Evolutionary conservation across 208 protist species (phyloP).

Genomic region (Leishmania mexicana): DNA sequence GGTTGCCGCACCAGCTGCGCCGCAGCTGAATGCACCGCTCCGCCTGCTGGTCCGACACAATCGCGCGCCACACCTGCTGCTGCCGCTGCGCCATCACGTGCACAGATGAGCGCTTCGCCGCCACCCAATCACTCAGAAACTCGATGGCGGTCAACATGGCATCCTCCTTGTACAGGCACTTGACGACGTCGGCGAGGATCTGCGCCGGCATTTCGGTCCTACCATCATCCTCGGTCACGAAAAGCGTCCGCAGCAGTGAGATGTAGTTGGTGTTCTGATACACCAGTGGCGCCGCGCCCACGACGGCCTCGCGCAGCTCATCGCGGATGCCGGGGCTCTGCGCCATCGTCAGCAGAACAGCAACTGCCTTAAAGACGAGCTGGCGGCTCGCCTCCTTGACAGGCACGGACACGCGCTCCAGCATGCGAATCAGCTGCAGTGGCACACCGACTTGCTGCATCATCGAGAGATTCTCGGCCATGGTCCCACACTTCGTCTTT

Average conservation of each 20-base stretch:
- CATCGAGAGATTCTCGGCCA: constrained; percentile 54
- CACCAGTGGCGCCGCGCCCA: constrained; percentile 32
- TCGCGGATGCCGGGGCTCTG: constrained; percentile 13
- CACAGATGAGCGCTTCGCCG: constrained; percentile 2
- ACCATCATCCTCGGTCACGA: constrained; percentile 15
- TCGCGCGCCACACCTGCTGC: constrained; percentile 24
- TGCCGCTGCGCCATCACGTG: constrained; percentile 26
- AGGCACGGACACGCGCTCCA: constrained; percentile 38
- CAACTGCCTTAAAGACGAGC: constrained; percentile 25
- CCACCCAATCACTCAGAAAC: constrained; percentile 43
- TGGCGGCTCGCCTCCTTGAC: constrained; percentile 21
- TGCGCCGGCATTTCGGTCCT: constrained; percentile 14
- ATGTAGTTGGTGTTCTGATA: constrained; percentile 40
- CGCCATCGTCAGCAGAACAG: constrained; percentile 32
- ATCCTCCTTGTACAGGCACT: constrained; percentile 33
- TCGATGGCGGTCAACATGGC: constrained; percentile 18
- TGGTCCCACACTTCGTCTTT: constrained; percentile 12
- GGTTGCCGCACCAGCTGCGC: constrained; percentile 43
- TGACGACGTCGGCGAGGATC: constrained; percentile 32
- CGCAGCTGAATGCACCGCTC: constrained; percentile 46
- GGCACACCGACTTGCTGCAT: constrained; percentile 40
- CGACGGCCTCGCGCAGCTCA: constrained; percentile 27
- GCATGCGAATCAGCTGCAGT: constrained; percentile 31
- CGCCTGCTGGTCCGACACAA: constrained; percentile 39
- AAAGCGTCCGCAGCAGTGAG: constrained; percentile 38